Conservation (phyloP, 164 flowering plant species). For the Chimonanthus salicifolius region DNA sequence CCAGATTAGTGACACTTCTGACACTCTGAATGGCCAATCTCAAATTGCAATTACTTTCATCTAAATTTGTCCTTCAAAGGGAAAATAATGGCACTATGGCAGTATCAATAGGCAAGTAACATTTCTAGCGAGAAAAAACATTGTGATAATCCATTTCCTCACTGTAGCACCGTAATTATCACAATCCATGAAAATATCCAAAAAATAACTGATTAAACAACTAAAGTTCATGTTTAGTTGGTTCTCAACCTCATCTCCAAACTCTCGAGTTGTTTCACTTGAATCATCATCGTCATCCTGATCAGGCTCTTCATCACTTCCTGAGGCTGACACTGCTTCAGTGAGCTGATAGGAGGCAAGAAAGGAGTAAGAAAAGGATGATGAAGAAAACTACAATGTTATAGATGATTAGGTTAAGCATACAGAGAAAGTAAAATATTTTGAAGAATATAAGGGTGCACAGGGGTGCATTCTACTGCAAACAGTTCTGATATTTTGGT, state of each 20-base stretch:
- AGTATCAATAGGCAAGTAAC: not conserved
- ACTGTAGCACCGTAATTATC: not conserved
- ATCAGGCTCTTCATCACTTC: slow-evolving; percentile 16
- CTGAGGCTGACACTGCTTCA: slow-evolving; percentile 13
- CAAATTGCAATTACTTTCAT: not conserved
- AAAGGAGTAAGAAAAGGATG: not conserved
- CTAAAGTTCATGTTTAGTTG: not conserved
- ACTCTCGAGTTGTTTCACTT: not conserved
- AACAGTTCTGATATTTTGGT: not conserved
- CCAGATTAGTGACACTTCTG: not conserved
- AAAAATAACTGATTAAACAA: not conserved
- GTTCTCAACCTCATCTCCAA: slow-evolving; percentile 11
- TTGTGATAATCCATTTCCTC: not conserved
- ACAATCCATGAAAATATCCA: not conserved
- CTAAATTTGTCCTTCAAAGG: not conserved
- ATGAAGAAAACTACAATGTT: not conserved
- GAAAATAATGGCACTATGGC: not conserved
- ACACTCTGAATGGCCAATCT: not conserved
- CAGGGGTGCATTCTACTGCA: not conserved
- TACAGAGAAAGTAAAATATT: not conserved
- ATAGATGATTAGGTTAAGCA: too few relatives aligned
- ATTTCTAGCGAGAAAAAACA: too few relatives aligned
- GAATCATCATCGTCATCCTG: slow-evolving; percentile 14
- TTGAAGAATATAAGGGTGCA: not conserved
- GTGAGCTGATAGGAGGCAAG: slow-evolving; percentile 11